These are phyloP conservation scores for Neurospora sp. DNA, from an alignment of 495 filamentous ascomycete genomes.

Conservation along the genomic window DNA sequence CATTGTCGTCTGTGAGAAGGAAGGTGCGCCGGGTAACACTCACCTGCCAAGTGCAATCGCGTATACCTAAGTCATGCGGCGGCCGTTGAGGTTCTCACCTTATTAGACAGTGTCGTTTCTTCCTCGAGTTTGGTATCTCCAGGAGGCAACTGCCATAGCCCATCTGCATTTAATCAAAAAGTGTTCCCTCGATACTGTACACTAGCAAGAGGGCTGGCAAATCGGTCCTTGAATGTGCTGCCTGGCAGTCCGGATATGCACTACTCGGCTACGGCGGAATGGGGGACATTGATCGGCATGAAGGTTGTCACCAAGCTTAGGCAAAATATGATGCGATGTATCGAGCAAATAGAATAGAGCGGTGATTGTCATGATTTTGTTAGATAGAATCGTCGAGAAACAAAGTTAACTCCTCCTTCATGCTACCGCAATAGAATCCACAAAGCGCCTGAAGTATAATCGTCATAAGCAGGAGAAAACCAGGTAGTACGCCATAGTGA, in stretches of 20 bases:
- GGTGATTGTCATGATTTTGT: not conserved
- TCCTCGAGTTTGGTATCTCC: not conserved
- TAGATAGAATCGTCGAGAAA: not conserved
- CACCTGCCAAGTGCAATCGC: not conserved
- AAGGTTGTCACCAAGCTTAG: not conserved
- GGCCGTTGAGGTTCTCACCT: not conserved
- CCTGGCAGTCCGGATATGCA: not conserved
- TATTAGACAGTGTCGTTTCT: not conserved
- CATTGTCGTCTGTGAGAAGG: not conserved
- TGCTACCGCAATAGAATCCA: not conserved
- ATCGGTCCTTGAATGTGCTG: not conserved
- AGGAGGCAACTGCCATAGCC: not conserved
- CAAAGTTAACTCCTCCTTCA: not conserved
- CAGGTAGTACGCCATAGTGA: not conserved
- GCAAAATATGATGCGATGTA: not conserved
- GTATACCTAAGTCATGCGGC: not conserved
- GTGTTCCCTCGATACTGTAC: not conserved
- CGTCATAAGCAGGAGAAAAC: not conserved
- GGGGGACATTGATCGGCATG: not conserved
- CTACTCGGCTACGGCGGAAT: not conserved
- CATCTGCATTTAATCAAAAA: not conserved
- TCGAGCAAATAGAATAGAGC: not conserved
- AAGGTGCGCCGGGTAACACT: not conserved
- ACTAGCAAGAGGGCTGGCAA: not conserved
- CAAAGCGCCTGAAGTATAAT: not conserved